Evolutionary conservation across 257 asterid species (phyloP), one percentile per base, ranked within the genome.

Genomic region (Fraxinus americana): DNA sequence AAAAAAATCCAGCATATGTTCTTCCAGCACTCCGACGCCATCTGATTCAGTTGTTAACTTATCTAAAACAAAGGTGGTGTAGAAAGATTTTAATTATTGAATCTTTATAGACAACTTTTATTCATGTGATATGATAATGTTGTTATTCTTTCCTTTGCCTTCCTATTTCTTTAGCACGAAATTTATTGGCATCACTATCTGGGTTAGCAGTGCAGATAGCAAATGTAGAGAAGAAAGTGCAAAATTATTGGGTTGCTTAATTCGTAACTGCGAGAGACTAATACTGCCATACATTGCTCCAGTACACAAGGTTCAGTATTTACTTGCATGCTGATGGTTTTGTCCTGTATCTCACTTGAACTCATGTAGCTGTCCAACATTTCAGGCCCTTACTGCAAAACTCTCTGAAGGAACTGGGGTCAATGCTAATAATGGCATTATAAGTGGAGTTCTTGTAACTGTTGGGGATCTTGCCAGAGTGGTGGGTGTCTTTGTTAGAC

Each of bases 221-320:
- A 96, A 96, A 87, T 96, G 99, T 89, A 87, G 96, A 84, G 99
- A 96, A 88, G 98, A 96, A 86, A 96, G 99, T 88, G 98, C 99
- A 11, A 96, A 91, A 83, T 86, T 96, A 85, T 89, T 96, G 90
- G 99, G 99, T 43, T 91, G 96, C 97, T 89, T 96, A 77, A 96
- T 96, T 81, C 98, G 99, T 87, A 93, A 88, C 77, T 96, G 99
- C 19, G 99, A 96, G 89, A 84, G 98, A 85, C 83, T 96, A 82
- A 89, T 93, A 78, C 92, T 91, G 69, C 99, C 98, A 69, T 96
- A 96, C 83, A 90, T 93, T 89, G 92, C 97, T 82, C 97, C 99
- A n/a, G 86, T 96, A 78, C 98, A 96, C 89, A 96, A 96, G 99
- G 99, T 96, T 76, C 68, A 14, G 74, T 77, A 77, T 80, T 76